Percentiles rank a stretch among this genome's conserved stretches.
These are phyloP conservation scores for Dipteronia dyeriana DNA, from an alignment of 345 rosid genomes.

Conservation along the genomic window DNA sequence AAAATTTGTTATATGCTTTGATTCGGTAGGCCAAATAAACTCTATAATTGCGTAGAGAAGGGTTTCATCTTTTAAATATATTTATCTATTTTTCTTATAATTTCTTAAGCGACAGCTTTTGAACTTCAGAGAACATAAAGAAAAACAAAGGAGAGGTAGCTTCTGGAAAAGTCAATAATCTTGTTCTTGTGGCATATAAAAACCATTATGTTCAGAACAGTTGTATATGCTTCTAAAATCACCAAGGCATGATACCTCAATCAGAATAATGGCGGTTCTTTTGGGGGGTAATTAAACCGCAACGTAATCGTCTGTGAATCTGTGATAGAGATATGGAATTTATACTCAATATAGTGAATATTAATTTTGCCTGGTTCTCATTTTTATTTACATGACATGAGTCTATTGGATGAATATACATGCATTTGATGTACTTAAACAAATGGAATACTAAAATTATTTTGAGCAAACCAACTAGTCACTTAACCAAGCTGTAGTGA, in stretches of 20 bases:
- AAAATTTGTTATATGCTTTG: background rate
- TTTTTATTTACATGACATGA: background rate
- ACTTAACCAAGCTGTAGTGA: background rate
- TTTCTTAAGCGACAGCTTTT: too few species aligned
- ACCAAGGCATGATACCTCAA: background rate
- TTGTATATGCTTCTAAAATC: background rate
- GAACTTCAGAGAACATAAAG: background rate
- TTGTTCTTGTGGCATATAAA: background rate
- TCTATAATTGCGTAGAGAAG: too few species aligned
- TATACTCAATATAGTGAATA: background rate
- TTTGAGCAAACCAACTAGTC: background rate
- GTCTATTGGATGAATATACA: background rate
- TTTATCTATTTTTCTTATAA: too few species aligned
- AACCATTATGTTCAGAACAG: background rate
- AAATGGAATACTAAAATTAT: background rate
- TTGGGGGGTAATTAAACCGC: background rate
- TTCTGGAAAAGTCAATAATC: background rate
- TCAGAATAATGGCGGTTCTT: background rate
- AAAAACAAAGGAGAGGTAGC: background rate
- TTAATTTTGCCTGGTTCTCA: background rate
- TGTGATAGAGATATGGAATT: background rate
- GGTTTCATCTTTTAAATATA: too few species aligned
- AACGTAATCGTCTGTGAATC: background rate
- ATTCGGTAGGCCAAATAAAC: background rate
- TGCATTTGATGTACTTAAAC: background rate